Percentiles rank a stretch among this genome's conserved stretches.
Conservation (phyloP, 1,284 basidiomycete species). For the Agaricales sp. region DNA sequence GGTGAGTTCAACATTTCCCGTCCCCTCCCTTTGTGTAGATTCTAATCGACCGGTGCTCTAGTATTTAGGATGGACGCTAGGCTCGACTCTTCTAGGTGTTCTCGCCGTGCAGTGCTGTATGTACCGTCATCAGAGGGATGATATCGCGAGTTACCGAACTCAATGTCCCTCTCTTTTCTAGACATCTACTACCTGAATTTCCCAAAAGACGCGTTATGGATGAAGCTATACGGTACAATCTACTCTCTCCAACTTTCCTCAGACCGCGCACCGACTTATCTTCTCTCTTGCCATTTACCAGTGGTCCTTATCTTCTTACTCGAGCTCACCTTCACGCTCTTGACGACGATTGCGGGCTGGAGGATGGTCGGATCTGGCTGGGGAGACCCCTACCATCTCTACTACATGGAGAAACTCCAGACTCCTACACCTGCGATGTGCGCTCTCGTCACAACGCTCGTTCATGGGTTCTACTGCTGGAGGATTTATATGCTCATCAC, state of each 20-base stretch:
- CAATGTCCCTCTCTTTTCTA: background rate
- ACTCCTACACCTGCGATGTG: background rate
- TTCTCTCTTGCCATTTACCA: background rate
- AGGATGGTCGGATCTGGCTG: background rate
- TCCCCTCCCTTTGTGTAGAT: background rate
- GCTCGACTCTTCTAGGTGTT: background rate
- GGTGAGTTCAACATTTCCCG: background rate
- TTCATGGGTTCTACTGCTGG: background rate
- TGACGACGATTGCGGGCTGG: background rate
- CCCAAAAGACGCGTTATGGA: background rate
- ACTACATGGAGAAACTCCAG: background rate
- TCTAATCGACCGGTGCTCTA: background rate
- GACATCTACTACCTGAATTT: background rate
- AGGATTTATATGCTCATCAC: background rate
- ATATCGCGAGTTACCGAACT: background rate
- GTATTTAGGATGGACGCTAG: background rate
- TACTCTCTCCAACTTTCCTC: background rate
- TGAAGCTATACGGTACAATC: background rate
- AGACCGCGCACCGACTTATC: background rate
- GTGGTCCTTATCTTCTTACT: background rate
- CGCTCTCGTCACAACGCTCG: background rate
- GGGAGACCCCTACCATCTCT: background rate
- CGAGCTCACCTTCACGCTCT: background rate
- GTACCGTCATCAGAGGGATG: too few species aligned
- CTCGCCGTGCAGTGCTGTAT: background rate